Evolutionary conservation across 345 rosid species (phyloP).

Genomic region (Erysimum cheiranthoides): DNA sequence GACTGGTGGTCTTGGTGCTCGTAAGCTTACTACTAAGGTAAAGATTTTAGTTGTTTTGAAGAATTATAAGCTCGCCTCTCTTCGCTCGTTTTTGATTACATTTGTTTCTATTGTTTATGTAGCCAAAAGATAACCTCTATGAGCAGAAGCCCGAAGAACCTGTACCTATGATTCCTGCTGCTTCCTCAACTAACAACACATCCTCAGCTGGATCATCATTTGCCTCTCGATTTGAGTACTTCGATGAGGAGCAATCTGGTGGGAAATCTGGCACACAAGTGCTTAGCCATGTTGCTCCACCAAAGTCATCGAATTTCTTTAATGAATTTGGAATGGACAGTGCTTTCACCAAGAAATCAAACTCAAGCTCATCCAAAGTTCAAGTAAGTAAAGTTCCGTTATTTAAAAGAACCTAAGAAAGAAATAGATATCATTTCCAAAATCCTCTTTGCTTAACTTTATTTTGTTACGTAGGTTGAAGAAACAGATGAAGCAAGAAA

Average conservation of each 20-base stretch:
- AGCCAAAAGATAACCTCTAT: slow-evolving; percentile 86
- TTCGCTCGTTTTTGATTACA: neutral
- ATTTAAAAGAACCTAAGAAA: neutral
- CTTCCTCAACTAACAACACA: slow-evolving; percentile 55
- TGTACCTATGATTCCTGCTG: slow-evolving; percentile 59
- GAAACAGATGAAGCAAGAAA: slow-evolving; percentile 97
- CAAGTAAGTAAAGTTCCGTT: slow-evolving; percentile 54
- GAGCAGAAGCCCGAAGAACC: slow-evolving; percentile 98
- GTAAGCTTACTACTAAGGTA: slow-evolving; percentile 48
- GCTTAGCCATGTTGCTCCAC: slow-evolving; percentile 90
- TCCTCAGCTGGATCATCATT: slow-evolving; percentile 60
- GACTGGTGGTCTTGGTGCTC: slow-evolving; percentile 49
- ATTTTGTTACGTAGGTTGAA: slow-evolving; percentile 54
- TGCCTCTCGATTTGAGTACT: slow-evolving; percentile 94
- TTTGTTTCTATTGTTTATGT: slow-evolving; percentile 34
- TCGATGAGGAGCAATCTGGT: slow-evolving; percentile 65
- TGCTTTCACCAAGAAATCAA: slow-evolving; percentile 68
- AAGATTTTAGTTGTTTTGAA: neutral
- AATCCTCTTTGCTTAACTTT: neutral
- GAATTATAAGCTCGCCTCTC: neutral
- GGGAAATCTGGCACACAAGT: slow-evolving; percentile 69
- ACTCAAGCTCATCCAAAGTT: slow-evolving; percentile 65
- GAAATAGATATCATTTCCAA: neutral
- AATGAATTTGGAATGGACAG: slow-evolving; percentile 89
- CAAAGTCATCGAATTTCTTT: slow-evolving; percentile 89